These are phyloP conservation scores for Exophiala dermatitidis DNA, from an alignment of 2,329 filamentous ascomycete species.

Conservation along the genomic window DNA sequence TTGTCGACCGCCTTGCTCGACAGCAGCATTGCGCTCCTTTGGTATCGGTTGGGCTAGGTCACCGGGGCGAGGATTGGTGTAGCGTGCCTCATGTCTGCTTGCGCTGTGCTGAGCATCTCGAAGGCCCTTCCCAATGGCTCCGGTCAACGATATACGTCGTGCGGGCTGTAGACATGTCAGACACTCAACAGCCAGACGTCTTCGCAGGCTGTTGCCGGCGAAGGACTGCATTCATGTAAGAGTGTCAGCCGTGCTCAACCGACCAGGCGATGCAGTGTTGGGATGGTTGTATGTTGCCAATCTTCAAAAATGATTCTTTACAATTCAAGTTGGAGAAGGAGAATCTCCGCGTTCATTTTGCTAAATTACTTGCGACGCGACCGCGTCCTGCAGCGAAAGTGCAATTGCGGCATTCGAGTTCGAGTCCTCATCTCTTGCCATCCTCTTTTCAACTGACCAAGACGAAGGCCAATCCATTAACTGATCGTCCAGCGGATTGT, in stretches of 20 bases:
- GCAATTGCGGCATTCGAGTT: too few species aligned
- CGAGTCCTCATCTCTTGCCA: too few species aligned
- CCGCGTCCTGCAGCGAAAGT: too few species aligned
- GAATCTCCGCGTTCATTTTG: too few species aligned
- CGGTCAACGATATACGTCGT: constrained; percentile 53
- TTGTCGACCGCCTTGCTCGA: neutral
- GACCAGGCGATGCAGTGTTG: neutral
- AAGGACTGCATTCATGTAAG: constrained; percentile 14
- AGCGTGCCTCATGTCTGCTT: constrained; percentile 11
- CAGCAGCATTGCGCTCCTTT: neutral
- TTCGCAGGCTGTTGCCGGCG: constrained; percentile 16
- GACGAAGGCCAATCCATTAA: too few species aligned
- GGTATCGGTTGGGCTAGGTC: neutral
- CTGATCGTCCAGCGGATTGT: too few species aligned
- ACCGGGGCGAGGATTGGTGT: neutral
- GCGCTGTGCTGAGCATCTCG: constrained; percentile 35
- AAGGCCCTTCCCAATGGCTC: constrained; percentile 62
- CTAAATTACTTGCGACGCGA: too few species aligned
- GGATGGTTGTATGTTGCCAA: neutral
- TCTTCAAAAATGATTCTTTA: too few species aligned
- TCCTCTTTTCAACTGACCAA: too few species aligned
- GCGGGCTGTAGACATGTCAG: neutral
- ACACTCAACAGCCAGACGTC: constrained; percentile 6
- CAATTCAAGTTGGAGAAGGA: constrained; percentile 1
- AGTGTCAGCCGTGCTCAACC: neutral